A percentile compares a stretch with the other conserved stretches of the same genome.
phyloP scores from a whole-genome alignment of 371 early-diverging fungal species.

The Syncephalastrum racemosum region DNA sequence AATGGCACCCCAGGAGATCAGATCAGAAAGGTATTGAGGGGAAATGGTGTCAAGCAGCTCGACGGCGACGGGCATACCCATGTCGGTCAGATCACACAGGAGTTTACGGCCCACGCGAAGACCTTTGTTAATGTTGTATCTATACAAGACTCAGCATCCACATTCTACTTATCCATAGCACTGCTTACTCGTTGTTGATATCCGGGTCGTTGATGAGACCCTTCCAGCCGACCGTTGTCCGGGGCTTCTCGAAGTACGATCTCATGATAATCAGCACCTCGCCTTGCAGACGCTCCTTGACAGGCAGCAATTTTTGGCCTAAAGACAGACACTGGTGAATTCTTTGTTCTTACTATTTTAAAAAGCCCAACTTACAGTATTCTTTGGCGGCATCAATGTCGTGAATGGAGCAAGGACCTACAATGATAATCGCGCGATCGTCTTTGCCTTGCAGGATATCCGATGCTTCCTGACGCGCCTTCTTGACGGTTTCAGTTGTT shows the following conservation, averaged over 20 bases:
- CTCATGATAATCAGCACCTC: constrained; percentile 89
- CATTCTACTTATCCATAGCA: not conserved
- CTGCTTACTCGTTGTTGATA: constrained; percentile 67
- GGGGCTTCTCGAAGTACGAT: constrained; percentile 93
- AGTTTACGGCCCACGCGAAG: constrained; percentile 81
- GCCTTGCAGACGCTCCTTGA: constrained; percentile 39
- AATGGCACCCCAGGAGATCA: constrained; percentile 93
- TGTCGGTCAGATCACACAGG: constrained; percentile 67
- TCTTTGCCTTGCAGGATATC: constrained; percentile 75
- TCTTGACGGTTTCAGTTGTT: constrained; percentile 33
- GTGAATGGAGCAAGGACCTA: constrained; percentile 96
- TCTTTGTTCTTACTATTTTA: not conserved
- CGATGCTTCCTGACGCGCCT: constrained; percentile 60
- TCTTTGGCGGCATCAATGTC: constrained; percentile 84
- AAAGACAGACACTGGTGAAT: not conserved
- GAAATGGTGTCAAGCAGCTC: constrained; percentile 94
- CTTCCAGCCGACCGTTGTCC: constrained; percentile 95
- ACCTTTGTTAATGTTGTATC: constrained; percentile 90
- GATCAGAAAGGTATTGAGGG: constrained; percentile 91
- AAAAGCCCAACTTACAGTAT: constrained; percentile 48
- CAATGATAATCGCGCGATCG: constrained; percentile 83
- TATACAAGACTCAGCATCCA: constrained; percentile 14
- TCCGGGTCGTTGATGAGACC: constrained; percentile 91
- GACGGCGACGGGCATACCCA: constrained; percentile 86
- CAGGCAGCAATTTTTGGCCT: constrained; percentile 32